Evolutionary conservation across 495 filamentous ascomycete genomes (phyloP), one percentile per base, ranked within the genome.

Genomic region (Penicillium fimorum): DNA sequence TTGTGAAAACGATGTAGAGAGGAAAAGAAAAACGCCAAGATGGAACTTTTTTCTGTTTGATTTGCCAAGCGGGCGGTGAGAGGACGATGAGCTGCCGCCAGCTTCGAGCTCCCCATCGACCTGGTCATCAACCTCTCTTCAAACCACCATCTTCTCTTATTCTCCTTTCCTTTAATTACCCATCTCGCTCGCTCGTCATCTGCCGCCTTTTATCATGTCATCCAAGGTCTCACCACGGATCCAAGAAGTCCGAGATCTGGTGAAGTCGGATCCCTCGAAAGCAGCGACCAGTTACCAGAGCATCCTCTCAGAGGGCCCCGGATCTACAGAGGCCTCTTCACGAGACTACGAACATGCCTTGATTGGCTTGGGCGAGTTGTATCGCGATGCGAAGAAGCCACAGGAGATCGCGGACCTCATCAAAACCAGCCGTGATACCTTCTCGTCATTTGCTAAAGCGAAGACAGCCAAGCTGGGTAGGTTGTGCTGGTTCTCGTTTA

Each of bases 401-500:
- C 73, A 92, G 63, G 92, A 94, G 70, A 88, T 99, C 47, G 90
- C 94, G 47, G 88, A 91, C 59, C 83, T 99, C 63, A 88, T 99
- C 60, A 91, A 86, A 61, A 87, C 88, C 66, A 96, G 92, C 70
- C 84, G 93, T 62, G 88, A 90, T 62, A 87, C 91, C 24, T 84
- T 99, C 57, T 96, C 92, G 47, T 91, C 89, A 59, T 97, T 97
- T 69, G 93, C 94, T 56, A 96, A 97, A 78, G 95, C 94, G 59
- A 99, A 99, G 85, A 97, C 94, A 20, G 90, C 94, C 40, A 99
- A 99, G 76, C 79, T 99, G 54, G 92, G 94, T 97, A 85, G 65
- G 84, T 56, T 42, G 41, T 20, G 52, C 42, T 22, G n/a, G 3
- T 22, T 13, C 8, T 22, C n/a, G 11, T 32, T 5, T 20, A 29